These are phyloP conservation scores for Epicoccum sorghinum DNA, from an alignment of 2,329 filamentous ascomycete genomes.

Conservation along the genomic window DNA sequence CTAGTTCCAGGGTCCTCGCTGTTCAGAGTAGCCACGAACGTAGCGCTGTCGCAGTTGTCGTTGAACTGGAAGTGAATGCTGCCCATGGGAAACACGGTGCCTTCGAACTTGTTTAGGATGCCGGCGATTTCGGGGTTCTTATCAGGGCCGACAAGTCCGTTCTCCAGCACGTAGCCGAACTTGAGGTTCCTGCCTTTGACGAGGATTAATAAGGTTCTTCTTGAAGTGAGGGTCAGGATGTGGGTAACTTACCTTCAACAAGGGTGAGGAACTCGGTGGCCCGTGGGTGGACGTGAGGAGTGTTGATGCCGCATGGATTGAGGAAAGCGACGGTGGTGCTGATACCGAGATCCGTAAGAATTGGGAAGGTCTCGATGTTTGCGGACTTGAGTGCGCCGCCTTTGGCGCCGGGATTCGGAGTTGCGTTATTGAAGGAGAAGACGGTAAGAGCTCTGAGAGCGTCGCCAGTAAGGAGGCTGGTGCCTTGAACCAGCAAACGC, in stretches of 20 bases:
- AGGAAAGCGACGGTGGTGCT: conserved; percentile 49
- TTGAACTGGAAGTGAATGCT: conserved; percentile 59
- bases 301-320: conserved; percentile 55
- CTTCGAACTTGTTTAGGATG: conserved; percentile 50
- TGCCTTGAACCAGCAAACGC: conserved; percentile 40
- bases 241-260: conserved; percentile 29
- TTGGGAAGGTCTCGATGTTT: conserved; percentile 50
- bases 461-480: conserved; percentile 38
- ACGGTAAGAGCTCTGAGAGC: conserved; percentile 57
- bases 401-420: conserved; percentile 59
- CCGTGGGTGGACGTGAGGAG: conserved; percentile 56
- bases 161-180: conserved; percentile 56
- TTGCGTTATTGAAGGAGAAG: conserved; percentile 63
- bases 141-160: conserved; percentile 46
- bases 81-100: conserved; percentile 56
- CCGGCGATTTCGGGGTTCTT: conserved; percentile 49
- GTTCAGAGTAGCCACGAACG: conserved; percentile 53
- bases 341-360: conserved; percentile 48
- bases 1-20: conserved; percentile 52
- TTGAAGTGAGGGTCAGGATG: too few species aligned
- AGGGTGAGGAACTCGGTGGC: conserved; percentile 57
- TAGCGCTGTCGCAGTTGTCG: conserved; percentile 51
- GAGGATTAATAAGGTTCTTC: conserved; percentile 35
- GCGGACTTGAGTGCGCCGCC: conserved; percentile 47
- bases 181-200: conserved; percentile 49